Evolutionary conservation across 257 asterid species (phyloP).

Genomic region (Buddleja alternifolia): DNA sequence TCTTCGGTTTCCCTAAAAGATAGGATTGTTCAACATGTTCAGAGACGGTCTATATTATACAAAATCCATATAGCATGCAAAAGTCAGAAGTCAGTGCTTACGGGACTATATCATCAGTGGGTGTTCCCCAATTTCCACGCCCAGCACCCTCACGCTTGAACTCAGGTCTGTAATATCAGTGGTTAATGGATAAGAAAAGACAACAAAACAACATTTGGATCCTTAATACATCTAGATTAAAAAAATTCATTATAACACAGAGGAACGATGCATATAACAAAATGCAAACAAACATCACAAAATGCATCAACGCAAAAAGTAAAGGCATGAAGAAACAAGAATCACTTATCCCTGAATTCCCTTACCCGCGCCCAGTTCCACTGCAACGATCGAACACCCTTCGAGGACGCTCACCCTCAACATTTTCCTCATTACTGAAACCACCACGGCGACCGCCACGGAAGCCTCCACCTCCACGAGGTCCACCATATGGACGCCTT

Average conservation of each 20-base stretch:
- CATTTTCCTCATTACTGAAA: slow-evolving; percentile 35
- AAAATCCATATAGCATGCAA: not conserved
- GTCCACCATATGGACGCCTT: slow-evolving; percentile 40
- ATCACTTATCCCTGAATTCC: no score
- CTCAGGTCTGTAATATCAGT: slow-evolving; percentile 40
- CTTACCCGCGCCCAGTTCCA: slow-evolving; percentile 54
- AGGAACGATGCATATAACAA: not conserved
- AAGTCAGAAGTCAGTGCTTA: slow-evolving; percentile 30
- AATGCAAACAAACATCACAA: not conserved
- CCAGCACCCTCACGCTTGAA: slow-evolving; percentile 77
- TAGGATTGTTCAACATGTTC: no score
- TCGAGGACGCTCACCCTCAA: slow-evolving; percentile 47
- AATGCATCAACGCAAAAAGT: not conserved
- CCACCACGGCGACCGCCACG: slow-evolving; percentile 53
- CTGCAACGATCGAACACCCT: slow-evolving; percentile 47
- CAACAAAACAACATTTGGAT: not conserved
- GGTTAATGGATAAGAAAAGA: not conserved
- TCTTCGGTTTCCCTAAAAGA: slow-evolving; percentile 52
- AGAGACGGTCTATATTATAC: not conserved
- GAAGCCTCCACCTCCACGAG: slow-evolving; percentile 42
- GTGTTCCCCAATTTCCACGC: slow-evolving; percentile 75
- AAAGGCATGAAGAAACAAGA: not conserved
- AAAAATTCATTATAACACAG: not conserved
- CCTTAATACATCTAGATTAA: not conserved
- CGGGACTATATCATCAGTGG: slow-evolving; percentile 56